Base-by-base conservation (phyloP, 768 basidiomycete species). In the Lactarius vividus region DNA sequence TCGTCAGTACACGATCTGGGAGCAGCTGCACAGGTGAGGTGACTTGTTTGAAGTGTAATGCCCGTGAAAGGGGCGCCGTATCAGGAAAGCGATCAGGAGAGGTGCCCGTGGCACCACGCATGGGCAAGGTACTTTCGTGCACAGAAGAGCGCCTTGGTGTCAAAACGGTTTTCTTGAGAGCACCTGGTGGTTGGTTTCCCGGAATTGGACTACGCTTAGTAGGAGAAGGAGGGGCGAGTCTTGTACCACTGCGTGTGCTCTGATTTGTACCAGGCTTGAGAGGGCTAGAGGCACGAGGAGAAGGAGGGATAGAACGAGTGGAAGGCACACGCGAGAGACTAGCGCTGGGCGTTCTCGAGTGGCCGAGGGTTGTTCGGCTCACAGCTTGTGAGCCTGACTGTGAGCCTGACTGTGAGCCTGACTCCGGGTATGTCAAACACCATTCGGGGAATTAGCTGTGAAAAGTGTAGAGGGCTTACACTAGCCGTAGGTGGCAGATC, bases 171-270 rank as follows among this genome's bases (percentile, higher is more conserved):
- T 42, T 66, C 57, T 63, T 63, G 28, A 67, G 37, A 46, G 53
- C 57, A 55, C 5, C 9, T 56, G 59, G 66, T 44, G 62, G 61
- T n/a, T 63, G 57, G 46, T 40, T 7, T 46, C 52, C 10, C 23
- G 66, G 66, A 37, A 67, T 59, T 15, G 66, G 66, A 9, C 77
- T 78, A 44, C 84, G 84, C 73, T 88, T 91, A 15, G 79, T 82
- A 3, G 90, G 88, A 7, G 89, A 88, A 15, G 75, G 75, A 2
- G 75, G 74, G 44, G 74, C 64, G 33, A 65, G 64, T n/a, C 63
- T 49, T 42, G 67, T 16, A 29, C 18, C 42, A 23, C 46, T 13
- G 28, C 67, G 67, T 52, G 53, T n/a, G 57, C 64, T 68, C 44
- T 40, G 64, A 55, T 67, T 18, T 72, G 71, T 15, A 56, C 26